A percentile compares a stretch with the other conserved stretches of the same genome.
phyloP scores from a whole-genome alignment of 306 rosid species.

The Senna tora region DNA sequence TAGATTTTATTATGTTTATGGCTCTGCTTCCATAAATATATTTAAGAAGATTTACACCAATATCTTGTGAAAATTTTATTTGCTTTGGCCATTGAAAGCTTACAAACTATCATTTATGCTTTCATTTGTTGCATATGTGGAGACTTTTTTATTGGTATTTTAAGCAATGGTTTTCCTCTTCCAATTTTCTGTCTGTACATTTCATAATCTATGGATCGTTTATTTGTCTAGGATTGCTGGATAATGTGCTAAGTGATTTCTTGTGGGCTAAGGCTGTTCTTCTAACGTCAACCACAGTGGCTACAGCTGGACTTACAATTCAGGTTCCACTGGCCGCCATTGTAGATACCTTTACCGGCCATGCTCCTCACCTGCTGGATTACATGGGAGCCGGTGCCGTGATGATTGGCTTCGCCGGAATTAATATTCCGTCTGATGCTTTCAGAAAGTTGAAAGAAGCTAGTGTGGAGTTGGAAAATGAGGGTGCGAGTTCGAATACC shows the following conservation, averaged over 20 bases:
- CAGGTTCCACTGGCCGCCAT: slow-evolving; percentile 96
- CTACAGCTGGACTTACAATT: slow-evolving; percentile 93
- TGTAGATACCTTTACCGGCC: slow-evolving; percentile 75
- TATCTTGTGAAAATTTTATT: slow-evolving; percentile 8
- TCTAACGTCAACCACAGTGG: slow-evolving; percentile 92
- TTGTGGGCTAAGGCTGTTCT: slow-evolving; percentile 99
- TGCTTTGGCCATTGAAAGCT: too few species aligned
- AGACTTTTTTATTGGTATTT: neutral
- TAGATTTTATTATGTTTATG: too few species aligned
- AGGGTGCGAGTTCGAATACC: slow-evolving; percentile 26
- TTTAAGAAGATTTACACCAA: slow-evolving; percentile 16
- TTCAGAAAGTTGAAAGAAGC: slow-evolving; percentile 51
- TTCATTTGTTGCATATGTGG: neutral
- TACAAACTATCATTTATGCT: neutral
- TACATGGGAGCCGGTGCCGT: slow-evolving; percentile 84
- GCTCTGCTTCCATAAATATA: neutral
- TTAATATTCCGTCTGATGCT: slow-evolving; percentile 70
- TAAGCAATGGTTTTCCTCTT: neutral
- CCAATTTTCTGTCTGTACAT: slow-evolving; percentile 10
- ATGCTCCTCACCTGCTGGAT: slow-evolving; percentile 75
- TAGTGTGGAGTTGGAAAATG: slow-evolving; percentile 52
- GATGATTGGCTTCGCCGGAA: slow-evolving; percentile 86
- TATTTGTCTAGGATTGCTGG: slow-evolving; percentile 68
- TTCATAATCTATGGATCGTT: slow-evolving; percentile 33
- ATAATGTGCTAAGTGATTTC: slow-evolving; percentile 93